These are phyloP conservation scores for Brasenia schreberi DNA, from an alignment of 164 flowering plant genomes.

Conservation along the genomic window DNA sequence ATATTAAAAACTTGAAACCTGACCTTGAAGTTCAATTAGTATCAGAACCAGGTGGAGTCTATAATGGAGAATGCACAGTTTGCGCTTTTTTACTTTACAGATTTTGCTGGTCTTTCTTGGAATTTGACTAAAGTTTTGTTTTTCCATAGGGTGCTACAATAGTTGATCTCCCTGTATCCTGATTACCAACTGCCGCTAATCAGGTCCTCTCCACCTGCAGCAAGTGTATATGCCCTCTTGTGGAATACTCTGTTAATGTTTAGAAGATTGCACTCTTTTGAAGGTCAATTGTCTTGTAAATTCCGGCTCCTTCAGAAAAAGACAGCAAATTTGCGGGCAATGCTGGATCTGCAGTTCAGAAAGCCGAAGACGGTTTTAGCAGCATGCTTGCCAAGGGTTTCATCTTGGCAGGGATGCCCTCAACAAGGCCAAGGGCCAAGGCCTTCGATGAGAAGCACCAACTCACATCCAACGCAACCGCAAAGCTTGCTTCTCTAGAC, in stretches of 20 bases:
- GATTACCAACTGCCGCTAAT: slow-evolving; percentile 60
- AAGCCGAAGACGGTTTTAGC: slow-evolving; percentile 88
- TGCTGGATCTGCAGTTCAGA: slow-evolving; percentile 59
- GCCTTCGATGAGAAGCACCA: slow-evolving; percentile 78
- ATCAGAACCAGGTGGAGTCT: too few species aligned
- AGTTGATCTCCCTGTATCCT: slow-evolving; percentile 38
- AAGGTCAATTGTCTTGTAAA: not conserved
- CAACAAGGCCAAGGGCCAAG: slow-evolving; percentile 73
- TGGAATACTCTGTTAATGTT: not conserved
- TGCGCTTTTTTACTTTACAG: too few species aligned
- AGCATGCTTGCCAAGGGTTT: slow-evolving; percentile 88
- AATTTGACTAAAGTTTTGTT: not conserved
- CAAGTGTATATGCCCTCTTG: slow-evolving; percentile 8
- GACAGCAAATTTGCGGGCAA: slow-evolving; percentile 28
- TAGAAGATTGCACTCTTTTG: not conserved
- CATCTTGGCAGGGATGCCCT: slow-evolving; percentile 83
- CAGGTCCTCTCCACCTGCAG: slow-evolving; percentile 26
- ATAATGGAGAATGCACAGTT: too few species aligned
- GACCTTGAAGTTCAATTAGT: too few species aligned
- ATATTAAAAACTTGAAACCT: too few species aligned
- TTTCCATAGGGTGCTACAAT: slow-evolving; percentile 62
- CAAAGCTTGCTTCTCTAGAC: slow-evolving; percentile 73
- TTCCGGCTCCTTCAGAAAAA: slow-evolving; percentile 12
- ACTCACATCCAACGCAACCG: slow-evolving; percentile 70
- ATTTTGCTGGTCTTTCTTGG: too few species aligned